These are phyloP conservation scores for Phytophthora pisi DNA, from an alignment of 352 stramenopile species.

Conservation along the genomic window DNA sequence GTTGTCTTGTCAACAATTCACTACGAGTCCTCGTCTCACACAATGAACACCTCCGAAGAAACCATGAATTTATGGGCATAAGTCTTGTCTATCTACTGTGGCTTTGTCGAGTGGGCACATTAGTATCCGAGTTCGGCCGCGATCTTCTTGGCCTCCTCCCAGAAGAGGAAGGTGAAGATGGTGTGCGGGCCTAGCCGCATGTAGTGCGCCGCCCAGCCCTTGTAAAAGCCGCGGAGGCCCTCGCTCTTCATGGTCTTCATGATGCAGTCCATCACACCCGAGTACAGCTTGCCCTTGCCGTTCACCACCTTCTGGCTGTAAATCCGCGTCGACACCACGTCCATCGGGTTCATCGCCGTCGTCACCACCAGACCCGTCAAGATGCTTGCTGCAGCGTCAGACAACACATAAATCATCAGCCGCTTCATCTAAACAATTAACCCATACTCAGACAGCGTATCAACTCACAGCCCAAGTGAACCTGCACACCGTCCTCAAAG, in stretches of 20 bases:
- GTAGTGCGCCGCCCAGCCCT: conserved; percentile 88
- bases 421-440: neutral
- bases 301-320: conserved; percentile 90
- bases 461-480: conserved; percentile 79
- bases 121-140: conserved; percentile 72
- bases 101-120: conserved; percentile 1
- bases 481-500: conserved; percentile 71
- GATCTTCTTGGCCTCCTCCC: conserved; percentile 83
- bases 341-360: conserved; percentile 89
- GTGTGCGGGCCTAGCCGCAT: conserved; percentile 87
- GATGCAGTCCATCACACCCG: conserved; percentile 77
- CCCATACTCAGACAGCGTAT: neutral
- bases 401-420: conserved; percentile 6
- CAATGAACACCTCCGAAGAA: neutral
- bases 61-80: conserved; percentile 14
- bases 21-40: neutral
- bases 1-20: neutral
- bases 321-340: conserved; percentile 86
- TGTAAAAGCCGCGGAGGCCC: conserved; percentile 84
- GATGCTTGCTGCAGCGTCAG: conserved; percentile 60
- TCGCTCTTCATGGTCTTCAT: conserved; percentile 81
- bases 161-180: conserved; percentile 88
- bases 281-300: conserved; percentile 84
- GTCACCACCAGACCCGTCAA: conserved; percentile 82
- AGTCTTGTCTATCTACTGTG: conserved; percentile 29